Percentiles rank a stretch among this genome's conserved stretches.
Evolutionary conservation across 1,139 yeast genomes (phyloP).

Genomic region (Suzukiozyma palmioleophila): DNA sequence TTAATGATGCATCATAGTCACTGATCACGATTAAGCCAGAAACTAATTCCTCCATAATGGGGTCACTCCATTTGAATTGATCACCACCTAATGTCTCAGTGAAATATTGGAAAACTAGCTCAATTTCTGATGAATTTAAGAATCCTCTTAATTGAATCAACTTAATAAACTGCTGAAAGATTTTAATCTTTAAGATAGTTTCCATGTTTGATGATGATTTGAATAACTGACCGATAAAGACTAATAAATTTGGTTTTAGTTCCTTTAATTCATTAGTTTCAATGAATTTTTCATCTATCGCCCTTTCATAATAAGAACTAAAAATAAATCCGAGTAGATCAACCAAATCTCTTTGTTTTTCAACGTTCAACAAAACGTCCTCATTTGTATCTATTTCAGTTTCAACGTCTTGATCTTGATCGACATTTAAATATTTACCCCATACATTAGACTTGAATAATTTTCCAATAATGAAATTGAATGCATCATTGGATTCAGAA

Average conservation of each 20-base stretch:
- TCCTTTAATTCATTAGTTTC: constrained; percentile 12
- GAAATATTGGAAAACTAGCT: constrained; percentile 61
- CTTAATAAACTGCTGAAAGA: constrained; percentile 61
- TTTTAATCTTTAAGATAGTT: constrained; percentile 61
- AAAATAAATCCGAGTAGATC: constrained; percentile 56
- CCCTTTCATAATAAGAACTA: constrained; percentile 22
- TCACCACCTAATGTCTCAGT: constrained; percentile 50
- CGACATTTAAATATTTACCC: constrained; percentile 33
- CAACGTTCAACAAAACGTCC: constrained; percentile 37
- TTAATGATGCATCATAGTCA: constrained; percentile 20
- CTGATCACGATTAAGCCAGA: constrained; percentile 41
- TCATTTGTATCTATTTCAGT: constrained; percentile 17
- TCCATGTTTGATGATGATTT: constrained; percentile 64
- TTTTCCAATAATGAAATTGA: constrained; percentile 40
- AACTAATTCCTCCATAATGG: constrained; percentile 34
- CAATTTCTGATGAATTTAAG: constrained; percentile 50
- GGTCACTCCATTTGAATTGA: constrained; percentile 32
- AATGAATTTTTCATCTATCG: constrained; percentile 28
- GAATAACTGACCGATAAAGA: constrained; percentile 61
- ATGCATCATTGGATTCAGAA: constrained; percentile 29
- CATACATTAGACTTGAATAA: constrained; percentile 30
- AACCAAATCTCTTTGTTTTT: constrained; percentile 58
- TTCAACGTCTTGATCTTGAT: constrained; percentile 7
- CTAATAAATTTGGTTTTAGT: constrained; percentile 63
- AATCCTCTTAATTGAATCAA: constrained; percentile 44